Base-by-base conservation (phyloP, 2,329 filamentous ascomycete genomes). In the Sclerotinia subarctica region DNA sequence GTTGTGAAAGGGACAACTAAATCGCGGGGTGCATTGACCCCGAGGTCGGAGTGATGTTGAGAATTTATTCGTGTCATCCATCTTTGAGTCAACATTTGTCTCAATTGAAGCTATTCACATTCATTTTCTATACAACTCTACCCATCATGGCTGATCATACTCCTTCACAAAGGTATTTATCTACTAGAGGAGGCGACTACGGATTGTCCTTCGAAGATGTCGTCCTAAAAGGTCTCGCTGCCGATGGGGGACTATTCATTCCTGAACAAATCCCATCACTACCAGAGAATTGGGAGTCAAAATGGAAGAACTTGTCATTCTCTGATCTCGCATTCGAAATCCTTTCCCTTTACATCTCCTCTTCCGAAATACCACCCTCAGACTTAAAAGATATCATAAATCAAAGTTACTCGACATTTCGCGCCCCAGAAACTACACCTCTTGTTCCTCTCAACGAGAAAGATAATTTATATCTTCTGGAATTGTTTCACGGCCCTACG, bases 401-500 rank as follows among this genome's bases (percentile, higher is more conserved):
- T 73, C 87, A 88, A 74, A 95, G 91, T 76, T 99, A 99, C 79
- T 87, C 91, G 26, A 96, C 93, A 11, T 99, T 99, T 83, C 90
- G 94, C 73, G 84, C 87, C 46, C 81, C 88, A 53, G 88, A 96
- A 66, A 88, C 92, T 53, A 93, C 92, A 0, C 95, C 95, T 0
- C 81, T 95, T 35, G 85, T 92, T 54, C 87, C 90, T n/a, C 83
- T 97, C 65, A 86, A 94, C 76, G 82, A 86, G 74, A 78, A 83
- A 70, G 83, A 86, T 73, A 90, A 94, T 77, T 83, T 97, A 53
- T 88, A 97, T 77, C 83, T 97, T 67, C 86, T 99, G 46, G 95
- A 99, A 80, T 86, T 99, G 54, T 99, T 98, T 84, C 94, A 98
- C 78, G 95, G 95, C 1, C 95, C 94, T 6, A 98, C 90, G 0